Evolutionary conservation across 257 asterid species (phyloP).

Genomic region (Gentiana dahurica): DNA sequence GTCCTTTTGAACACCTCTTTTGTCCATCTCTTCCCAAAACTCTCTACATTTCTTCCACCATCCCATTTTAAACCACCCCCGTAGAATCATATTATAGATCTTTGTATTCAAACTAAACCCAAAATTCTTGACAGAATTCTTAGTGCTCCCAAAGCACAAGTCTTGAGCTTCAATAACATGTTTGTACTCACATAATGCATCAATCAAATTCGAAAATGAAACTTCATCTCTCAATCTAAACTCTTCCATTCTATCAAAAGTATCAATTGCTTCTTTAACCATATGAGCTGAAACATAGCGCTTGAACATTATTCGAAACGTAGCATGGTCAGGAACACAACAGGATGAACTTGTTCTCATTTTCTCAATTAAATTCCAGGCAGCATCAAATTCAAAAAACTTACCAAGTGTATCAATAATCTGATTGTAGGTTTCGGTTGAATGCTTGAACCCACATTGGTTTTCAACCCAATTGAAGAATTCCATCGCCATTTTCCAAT

Average conservation of each 20-base stretch:
- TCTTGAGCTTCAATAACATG: constrained; percentile 93
- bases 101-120: constrained; percentile 37
- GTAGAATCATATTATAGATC: constrained; percentile 60
- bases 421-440: constrained; percentile 52
- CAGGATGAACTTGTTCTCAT: constrained; percentile 26
- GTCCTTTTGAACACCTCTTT: constrained; percentile 55
- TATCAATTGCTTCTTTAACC: constrained; percentile 68
- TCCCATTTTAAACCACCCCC: constrained; percentile 75
- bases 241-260: constrained; percentile 43
- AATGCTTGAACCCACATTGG: constrained; percentile 47
- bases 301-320: constrained; percentile 63
- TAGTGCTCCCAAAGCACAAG: constrained; percentile 42
- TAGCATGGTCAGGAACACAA: constrained; percentile 54
- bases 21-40: constrained; percentile 93
- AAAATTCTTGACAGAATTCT: constrained; percentile 14
- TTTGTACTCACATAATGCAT: constrained; percentile 77
- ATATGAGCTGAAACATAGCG: constrained; percentile 74
- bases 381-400: constrained; percentile 62
- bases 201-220: constrained; percentile 65
- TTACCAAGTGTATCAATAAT: constrained; percentile 74
- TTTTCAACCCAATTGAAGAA: constrained; percentile 82
- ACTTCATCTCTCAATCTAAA: constrained; percentile 58
- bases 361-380: constrained; percentile 52
- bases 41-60: constrained; percentile 86
- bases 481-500: constrained; percentile 76